These are phyloP conservation scores for Phialophora chinensis DNA, from an alignment of 2,329 filamentous ascomycete genomes.

Conservation along the genomic window DNA sequence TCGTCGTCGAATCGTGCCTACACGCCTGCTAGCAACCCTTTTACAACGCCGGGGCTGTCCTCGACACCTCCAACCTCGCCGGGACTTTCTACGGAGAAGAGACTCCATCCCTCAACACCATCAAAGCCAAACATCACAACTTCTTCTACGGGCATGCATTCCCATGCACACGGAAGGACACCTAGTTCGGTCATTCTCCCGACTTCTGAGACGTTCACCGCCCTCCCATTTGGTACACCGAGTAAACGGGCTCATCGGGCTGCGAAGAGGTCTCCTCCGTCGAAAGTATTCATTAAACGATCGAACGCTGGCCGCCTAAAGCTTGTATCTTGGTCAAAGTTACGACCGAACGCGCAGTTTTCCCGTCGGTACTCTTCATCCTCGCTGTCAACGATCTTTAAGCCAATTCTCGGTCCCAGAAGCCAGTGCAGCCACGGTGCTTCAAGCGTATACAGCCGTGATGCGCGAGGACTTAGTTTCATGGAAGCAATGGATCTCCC, in stretches of 20 bases:
- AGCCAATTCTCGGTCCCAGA: slow-evolving; percentile 23
- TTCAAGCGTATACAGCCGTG: slow-evolving; percentile 37
- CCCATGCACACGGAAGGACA: slow-evolving; percentile 19
- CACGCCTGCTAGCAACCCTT: slow-evolving; percentile 29
- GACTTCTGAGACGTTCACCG: slow-evolving; percentile 7
- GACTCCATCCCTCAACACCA: slow-evolving; percentile 19
- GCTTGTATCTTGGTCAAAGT: slow-evolving; percentile 15
- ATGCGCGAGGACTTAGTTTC: slow-evolving; percentile 32
- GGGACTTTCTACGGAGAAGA: slow-evolving; percentile 9
- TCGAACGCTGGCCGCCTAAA: slow-evolving; percentile 16
- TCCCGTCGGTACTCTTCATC: slow-evolving; percentile 24
- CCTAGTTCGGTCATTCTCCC: slow-evolving; percentile 28
- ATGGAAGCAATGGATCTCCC: slow-evolving; percentile 13
- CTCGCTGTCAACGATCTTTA: slow-evolving; percentile 30
- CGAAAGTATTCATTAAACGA: slow-evolving; percentile 13
- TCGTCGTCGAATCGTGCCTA: slow-evolving; percentile 18
- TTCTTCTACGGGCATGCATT: background rate
- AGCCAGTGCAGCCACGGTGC: slow-evolving; percentile 21
- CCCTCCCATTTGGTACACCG: background rate
- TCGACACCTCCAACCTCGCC: slow-evolving; percentile 32
- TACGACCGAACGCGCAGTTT: slow-evolving; percentile 1
- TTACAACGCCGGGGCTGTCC: slow-evolving; percentile 24
- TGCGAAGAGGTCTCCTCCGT: slow-evolving; percentile 8
- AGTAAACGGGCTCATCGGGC: background rate
- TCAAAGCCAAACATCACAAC: slow-evolving; percentile 1